Base-by-base conservation (phyloP, 2,329 filamentous ascomycete genomes). In the Aureobasidium musti region DNA sequence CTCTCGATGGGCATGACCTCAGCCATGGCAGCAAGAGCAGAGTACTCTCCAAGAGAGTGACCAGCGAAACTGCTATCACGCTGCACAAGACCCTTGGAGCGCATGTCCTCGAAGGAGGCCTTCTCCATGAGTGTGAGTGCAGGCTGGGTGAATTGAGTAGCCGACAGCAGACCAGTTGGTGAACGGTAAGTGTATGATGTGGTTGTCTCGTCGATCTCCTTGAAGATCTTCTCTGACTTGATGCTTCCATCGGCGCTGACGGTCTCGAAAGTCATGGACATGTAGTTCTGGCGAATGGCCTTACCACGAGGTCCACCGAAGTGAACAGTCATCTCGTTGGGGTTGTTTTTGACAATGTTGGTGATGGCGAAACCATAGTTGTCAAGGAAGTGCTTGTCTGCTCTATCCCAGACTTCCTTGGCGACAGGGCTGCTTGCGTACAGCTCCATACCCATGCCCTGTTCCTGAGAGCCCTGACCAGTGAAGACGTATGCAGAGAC, bases 1-100 rank as follows among this genome's bases (percentile, higher is more conserved):
- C 90, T 95, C 83, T 99, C 95, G 74, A 99, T 99, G n/a, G 96
- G 95, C 91, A 99, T 97, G 77, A 99, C 95, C 75, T 99, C 94
- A 13, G 96, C 95, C 68, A 99, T 85, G 14, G 95, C 95, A 69
- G 95, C 95, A 70, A 99, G 88, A 11, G 95, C 95, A 69, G 93
- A 97, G 83, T 99, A 99, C 82, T 99, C 95, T 79, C 95, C 95
- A 26, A 99, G 87, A 0, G 96, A 99, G 83, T 99, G 95, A 71
- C 95, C 95, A 17, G 95, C 95, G 77, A 99, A 99, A 72, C 91
- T 97, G 85, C 92, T 97, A 82, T 98, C 94, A 68, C 92, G 86
- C 73, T 97, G 92, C 37, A 99, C 94, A 39, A 99, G 87, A 69
- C 96, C 95, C 85, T 97, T 98, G 73, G 92, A 86, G 76, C 92